A percentile compares a stretch with the other conserved stretches of the same genome.
Evolutionary conservation across 305 asterid species (phyloP).

Genomic region (Fraxinus latifolia): DNA sequence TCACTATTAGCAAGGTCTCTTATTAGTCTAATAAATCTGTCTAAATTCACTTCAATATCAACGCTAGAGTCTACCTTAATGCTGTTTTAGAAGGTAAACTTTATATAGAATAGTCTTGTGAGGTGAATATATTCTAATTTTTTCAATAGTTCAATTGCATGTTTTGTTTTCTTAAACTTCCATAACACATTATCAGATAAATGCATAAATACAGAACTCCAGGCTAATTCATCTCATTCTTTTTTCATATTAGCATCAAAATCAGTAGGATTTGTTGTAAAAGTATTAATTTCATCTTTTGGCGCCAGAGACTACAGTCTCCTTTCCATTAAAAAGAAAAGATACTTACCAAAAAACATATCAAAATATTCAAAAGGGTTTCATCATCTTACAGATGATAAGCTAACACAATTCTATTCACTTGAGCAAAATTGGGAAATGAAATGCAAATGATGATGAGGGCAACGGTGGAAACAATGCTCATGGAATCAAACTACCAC

Average conservation of each 20-base stretch:
- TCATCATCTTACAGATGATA: conserved; percentile 6
- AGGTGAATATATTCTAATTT: neutral
- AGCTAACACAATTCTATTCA: neutral
- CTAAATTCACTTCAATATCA: neutral
- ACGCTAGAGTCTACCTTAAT: neutral
- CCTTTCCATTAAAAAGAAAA: neutral
- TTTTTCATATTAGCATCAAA: neutral
- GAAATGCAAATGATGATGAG: neutral
- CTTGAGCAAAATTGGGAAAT: neutral
- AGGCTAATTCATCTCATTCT: neutral
- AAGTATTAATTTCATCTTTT: neutral
- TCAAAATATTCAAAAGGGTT: neutral
- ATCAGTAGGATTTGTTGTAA: neutral
- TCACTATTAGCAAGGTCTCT: neutral
- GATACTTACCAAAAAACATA: conserved; percentile 5
- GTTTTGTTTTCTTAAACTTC: neutral
- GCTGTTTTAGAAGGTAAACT: neutral
- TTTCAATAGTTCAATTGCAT: neutral
- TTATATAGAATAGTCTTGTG: neutral
- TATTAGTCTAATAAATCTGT: neutral
- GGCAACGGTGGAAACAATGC: neutral
- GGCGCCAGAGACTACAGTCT: neutral
- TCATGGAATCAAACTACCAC: conserved; percentile 31
- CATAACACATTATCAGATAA: neutral
- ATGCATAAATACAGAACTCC: neutral